phyloP scores from a whole-genome alignment of 2,329 filamentous ascomycete genomes.

The Myrmaecium sp. region DNA sequence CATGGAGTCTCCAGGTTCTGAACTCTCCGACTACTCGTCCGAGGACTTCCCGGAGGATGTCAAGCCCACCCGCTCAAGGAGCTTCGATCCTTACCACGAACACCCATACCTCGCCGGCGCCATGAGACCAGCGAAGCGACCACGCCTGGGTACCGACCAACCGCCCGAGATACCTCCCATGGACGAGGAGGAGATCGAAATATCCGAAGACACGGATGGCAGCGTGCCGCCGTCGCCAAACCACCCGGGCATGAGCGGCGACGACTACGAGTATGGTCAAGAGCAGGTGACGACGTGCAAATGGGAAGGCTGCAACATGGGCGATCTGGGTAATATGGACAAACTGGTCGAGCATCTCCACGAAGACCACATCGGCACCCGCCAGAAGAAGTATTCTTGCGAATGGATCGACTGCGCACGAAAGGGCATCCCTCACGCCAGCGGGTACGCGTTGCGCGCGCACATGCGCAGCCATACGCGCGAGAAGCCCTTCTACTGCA shows the following conservation, averaged over 20 bases:
- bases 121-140: conserved; percentile 19
- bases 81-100: conserved; percentile 23
- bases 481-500: conserved; percentile 97
- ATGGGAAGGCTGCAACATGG: conserved; percentile 34
- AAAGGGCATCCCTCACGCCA: conserved; percentile 84
- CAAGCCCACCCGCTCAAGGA: conserved; percentile 30
- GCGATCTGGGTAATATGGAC: conserved; percentile 33
- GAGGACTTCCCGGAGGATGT: conserved; percentile 45
- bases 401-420: conserved; percentile 84
- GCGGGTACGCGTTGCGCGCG: conserved; percentile 86
- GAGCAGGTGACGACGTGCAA: conserved; percentile 32
- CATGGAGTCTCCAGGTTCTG: conserved; percentile 41
- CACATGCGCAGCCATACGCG: conserved; percentile 96
- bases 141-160: conserved; percentile 18
- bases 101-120: conserved; percentile 16
- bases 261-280: conserved; percentile 23
- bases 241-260: conserved; percentile 22
- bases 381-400: conserved; percentile 95
- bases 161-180: conserved; percentile 9
- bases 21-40: conserved; percentile 47
- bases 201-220: conserved; percentile 82
- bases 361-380: conserved; percentile 80
- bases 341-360: conserved; percentile 42
- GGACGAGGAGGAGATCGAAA: conserved; percentile 39
- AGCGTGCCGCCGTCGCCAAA: conserved; percentile 43